Evolutionary conservation across 2,329 filamentous ascomycete species (phyloP).

Genomic region (Clarireedia sp.): DNA sequence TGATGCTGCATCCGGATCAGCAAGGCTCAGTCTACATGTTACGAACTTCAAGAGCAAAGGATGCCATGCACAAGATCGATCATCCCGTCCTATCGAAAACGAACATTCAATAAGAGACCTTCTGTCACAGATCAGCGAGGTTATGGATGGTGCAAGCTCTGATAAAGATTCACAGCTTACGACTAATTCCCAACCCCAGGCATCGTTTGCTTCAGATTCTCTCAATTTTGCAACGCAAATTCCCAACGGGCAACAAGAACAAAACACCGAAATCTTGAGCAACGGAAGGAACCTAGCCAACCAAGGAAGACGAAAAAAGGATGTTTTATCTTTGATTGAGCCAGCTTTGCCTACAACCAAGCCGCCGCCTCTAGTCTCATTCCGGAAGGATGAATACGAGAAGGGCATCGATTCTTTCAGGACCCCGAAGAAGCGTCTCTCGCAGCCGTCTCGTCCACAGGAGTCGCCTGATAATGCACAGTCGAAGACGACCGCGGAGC

Average conservation of each 20-base stretch:
- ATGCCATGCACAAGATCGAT: conserved; percentile 9
- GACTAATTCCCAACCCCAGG: neutral
- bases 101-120: neutral
- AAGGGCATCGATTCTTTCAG: too few relatives aligned
- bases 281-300: neutral
- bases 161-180: neutral
- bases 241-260: neutral
- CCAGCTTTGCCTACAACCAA: too few relatives aligned
- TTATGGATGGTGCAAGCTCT: neutral
- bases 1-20: neutral
- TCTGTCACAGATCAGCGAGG: neutral
- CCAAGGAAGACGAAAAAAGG: neutral
- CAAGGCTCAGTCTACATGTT: neutral
- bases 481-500: too few relatives aligned
- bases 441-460: neutral
- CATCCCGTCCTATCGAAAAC: neutral
- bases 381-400: too few relatives aligned
- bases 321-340: neutral
- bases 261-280: neutral
- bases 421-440: too few relatives aligned
- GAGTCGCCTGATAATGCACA: too few relatives aligned
- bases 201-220: neutral
- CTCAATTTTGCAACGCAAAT: conserved; percentile 8
- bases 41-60: conserved; percentile 4
- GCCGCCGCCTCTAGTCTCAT: too few relatives aligned